A percentile compares a stretch with the other conserved stretches of the same genome.
These are phyloP conservation scores for Fusarium tuaranense DNA, from an alignment of 2,329 filamentous ascomycete genomes.

Conservation along the genomic window DNA sequence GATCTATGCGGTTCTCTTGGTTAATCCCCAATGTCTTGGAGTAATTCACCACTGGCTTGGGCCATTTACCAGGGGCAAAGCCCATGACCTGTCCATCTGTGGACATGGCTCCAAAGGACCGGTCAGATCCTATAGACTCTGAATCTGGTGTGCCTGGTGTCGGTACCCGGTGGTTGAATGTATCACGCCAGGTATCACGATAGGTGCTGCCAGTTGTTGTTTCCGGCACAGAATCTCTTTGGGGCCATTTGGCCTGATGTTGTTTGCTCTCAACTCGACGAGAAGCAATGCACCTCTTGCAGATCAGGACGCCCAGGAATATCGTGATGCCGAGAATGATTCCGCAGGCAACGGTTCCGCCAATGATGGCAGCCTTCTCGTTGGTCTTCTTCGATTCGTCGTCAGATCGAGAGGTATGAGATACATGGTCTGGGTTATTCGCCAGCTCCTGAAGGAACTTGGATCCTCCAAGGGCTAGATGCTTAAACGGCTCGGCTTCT, in stretches of 20 bases:
- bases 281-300: slow-evolving; percentile 19
- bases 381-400: not conserved
- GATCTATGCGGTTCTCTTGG: not conserved
- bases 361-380: slow-evolving; percentile 32
- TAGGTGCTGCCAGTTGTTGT: not conserved
- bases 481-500: slow-evolving; percentile 10
- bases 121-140: slow-evolving; percentile 26
- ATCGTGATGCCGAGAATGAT: slow-evolving; percentile 30
- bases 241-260: not conserved
- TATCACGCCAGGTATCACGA: slow-evolving; percentile 16
- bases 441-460: not conserved
- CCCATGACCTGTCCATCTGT: slow-evolving; percentile 2
- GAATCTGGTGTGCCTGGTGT: slow-evolving; percentile 13
- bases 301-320: slow-evolving; percentile 33
- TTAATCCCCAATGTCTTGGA: slow-evolving; percentile 29
- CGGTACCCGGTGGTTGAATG: slow-evolving; percentile 29
- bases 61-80: not conserved
- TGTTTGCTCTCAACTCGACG: not conserved
- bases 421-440: not conserved
- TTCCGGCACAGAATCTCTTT: not conserved
- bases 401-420: not conserved
- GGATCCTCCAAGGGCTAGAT: not conserved
- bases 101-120: slow-evolving; percentile 28
- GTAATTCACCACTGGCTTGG: slow-evolving; percentile 26
- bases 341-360: slow-evolving; percentile 32